Evolutionary conservation across 768 basidiomycete genomes (phyloP), one percentile per base, ranked within the genome.

Genomic region (Amanita pseudoporphyria): DNA sequence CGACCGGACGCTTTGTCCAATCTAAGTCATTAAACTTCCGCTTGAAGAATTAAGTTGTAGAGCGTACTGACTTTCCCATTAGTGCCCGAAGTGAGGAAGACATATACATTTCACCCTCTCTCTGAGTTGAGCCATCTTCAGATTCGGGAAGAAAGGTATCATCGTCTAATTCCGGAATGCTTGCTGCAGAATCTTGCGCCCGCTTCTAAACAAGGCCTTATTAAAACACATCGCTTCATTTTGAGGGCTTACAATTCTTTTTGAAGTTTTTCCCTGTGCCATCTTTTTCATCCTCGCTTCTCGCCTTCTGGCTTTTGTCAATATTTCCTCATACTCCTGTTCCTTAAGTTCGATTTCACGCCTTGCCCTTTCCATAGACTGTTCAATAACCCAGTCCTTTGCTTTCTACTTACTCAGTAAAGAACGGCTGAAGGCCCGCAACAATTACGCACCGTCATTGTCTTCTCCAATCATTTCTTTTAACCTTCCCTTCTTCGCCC

Each of bases 61-160:
- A 21, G 26, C 5, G n/a, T n/a, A 63, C 75, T 39, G 55, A 92
- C 93, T 81, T 85, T 44, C 71, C 74, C 83, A 95, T 84, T 9
- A 95, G 68, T 1, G 80, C 87, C 22, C 79, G 76, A 5, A 95
- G 81, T 36, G 79, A 86, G 2, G 85, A 81, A 5, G 87, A 86
- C 5, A 93, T 71, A 56, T 87, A 83, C 43, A 69, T 66, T 30
- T 68, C 64, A 68, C 73, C 52, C 64, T 64, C 66, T 37, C 67
- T 57, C 26, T 52, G 40, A 9, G 41, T 66, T 5, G 62, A 62
- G 35, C 50, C 58, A 38, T 66, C 71, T 18, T 72, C 73, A 1
- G 58, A 58, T 43, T 86, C 81, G 0, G 91, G 92, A 10, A 94
- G 73, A 61, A 86, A 95, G 12, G 64, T 57, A 3, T 79, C 76